Percentiles rank a stretch among this genome's conserved stretches.
These are phyloP conservation scores for Backusella westeae DNA, from an alignment of 192 early-diverging fungal genomes.

Conservation along the genomic window DNA sequence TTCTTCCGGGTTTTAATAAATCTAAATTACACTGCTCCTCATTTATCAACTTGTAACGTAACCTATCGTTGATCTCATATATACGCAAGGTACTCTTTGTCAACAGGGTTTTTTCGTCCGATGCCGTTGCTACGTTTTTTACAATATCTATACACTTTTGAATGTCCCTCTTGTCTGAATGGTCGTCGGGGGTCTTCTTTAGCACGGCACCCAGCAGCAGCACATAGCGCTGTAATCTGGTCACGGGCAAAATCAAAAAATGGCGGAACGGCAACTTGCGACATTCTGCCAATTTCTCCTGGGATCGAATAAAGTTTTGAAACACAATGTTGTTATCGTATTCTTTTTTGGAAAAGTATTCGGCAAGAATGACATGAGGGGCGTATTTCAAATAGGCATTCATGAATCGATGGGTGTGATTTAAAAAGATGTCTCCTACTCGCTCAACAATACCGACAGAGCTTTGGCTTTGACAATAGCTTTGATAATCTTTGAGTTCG, in stretches of 20 bases:
- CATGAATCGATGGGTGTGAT: slow-evolving; percentile 58
- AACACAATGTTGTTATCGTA: slow-evolving; percentile 60
- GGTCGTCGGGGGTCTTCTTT: slow-evolving; percentile 75
- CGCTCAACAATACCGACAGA: slow-evolving; percentile 70
- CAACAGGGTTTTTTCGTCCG: slow-evolving; percentile 17
- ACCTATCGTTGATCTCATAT: slow-evolving; percentile 23
- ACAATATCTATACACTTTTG: slow-evolving; percentile 18
- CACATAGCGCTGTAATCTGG: slow-evolving; percentile 82
- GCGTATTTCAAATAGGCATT: slow-evolving; percentile 78
- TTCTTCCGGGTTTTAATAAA: slow-evolving; percentile 64
- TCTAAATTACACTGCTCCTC: slow-evolving; percentile 59
- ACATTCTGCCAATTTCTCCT: slow-evolving; percentile 16
- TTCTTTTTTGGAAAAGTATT: slow-evolving; percentile 71
- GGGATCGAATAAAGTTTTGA: slow-evolving; percentile 72
- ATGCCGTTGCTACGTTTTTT: slow-evolving; percentile 5
- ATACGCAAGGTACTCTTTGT: slow-evolving; percentile 25
- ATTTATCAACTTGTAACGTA: slow-evolving; percentile 16
- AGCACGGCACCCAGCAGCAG: slow-evolving; percentile 79
- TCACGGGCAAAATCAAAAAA: slow-evolving; percentile 75
- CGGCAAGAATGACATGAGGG: slow-evolving; percentile 73
- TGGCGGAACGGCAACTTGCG: slow-evolving; percentile 31
- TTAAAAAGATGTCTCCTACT: slow-evolving; percentile 83
- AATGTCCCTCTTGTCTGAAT: slow-evolving; percentile 74
- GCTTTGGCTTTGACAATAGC: slow-evolving; percentile 50
- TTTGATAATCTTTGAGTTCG: slow-evolving; percentile 56